Evolutionary conservation across 805 yeast species (phyloP).

Genomic region (Ogataea parapolymorpha): DNA sequence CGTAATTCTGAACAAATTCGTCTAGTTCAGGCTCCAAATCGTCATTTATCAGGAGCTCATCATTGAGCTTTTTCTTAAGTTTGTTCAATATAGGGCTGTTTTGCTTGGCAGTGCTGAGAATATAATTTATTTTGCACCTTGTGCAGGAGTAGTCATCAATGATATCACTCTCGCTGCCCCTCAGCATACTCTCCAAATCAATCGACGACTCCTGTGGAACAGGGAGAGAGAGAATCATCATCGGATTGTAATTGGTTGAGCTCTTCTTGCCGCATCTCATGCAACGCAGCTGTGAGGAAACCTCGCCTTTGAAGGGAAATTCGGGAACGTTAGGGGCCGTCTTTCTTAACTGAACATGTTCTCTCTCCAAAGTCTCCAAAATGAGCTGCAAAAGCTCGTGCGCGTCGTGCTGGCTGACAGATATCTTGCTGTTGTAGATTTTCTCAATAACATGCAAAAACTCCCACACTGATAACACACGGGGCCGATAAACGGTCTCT

Average conservation of each 20-base stretch:
- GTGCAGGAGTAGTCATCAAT: constrained; percentile 80
- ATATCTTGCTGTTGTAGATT: constrained; percentile 68
- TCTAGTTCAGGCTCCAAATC: constrained; percentile 55
- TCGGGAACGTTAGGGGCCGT: constrained; percentile 44
- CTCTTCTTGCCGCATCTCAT: constrained; percentile 61
- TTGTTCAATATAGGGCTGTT: constrained; percentile 34
- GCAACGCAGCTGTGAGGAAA: constrained; percentile 68
- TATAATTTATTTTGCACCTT: constrained; percentile 54
- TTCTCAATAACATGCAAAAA: constrained; percentile 68
- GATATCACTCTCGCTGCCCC: constrained; percentile 58
- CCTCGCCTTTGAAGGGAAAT: constrained; percentile 71
- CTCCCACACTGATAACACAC: constrained; percentile 72
- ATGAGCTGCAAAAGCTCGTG: constrained; percentile 85
- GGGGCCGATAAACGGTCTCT: constrained; percentile 51
- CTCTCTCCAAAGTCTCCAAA: constrained; percentile 73
- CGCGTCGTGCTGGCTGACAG: constrained; percentile 89
- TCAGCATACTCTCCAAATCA: constrained; percentile 50
- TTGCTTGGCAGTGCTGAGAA: constrained; percentile 32
- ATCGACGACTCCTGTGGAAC: constrained; percentile 54
- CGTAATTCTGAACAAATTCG: constrained; percentile 44
- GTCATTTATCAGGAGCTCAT: constrained; percentile 53
- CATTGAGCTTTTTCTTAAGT: constrained; percentile 36
- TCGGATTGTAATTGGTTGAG: constrained; percentile 54
- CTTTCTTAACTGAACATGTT: constrained; percentile 44
- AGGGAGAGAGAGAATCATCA: constrained; percentile 68